Conservation (phyloP, 2,329 filamentous ascomycete genomes). For the Phialemoniopsis sp. region DNA sequence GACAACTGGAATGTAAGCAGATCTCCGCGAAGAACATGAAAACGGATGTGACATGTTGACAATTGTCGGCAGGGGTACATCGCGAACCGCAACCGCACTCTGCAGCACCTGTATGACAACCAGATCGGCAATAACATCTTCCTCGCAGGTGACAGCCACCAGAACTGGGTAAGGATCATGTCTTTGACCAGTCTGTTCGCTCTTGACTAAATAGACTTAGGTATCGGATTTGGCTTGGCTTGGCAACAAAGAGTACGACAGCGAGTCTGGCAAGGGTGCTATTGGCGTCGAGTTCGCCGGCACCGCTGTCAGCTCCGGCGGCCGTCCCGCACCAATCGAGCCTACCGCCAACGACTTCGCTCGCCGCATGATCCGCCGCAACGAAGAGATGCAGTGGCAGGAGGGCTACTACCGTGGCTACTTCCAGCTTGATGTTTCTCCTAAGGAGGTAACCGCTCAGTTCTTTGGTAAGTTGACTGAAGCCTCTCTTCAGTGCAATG, state of each 20-base stretch:
- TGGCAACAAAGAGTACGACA: slow-evolving; percentile 47
- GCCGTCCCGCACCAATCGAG: slow-evolving; percentile 49
- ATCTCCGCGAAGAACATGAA: neutral
- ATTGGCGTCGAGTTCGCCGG: slow-evolving; percentile 64
- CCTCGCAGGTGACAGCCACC: slow-evolving; percentile 66
- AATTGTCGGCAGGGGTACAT: slow-evolving; percentile 68
- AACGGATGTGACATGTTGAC: too few relatives aligned
- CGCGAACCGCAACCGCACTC: slow-evolving; percentile 67
- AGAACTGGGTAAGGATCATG: slow-evolving; percentile 48
- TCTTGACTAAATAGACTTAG: slow-evolving; percentile 9
- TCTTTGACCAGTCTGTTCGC: slow-evolving; percentile 30
- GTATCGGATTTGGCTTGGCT: slow-evolving; percentile 54
- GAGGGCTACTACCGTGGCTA: slow-evolving; percentile 73
- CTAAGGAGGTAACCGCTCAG: slow-evolving; percentile 53
- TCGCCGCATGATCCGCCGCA: slow-evolving; percentile 31
- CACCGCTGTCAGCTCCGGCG: slow-evolving; percentile 59
- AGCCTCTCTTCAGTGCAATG: too few relatives aligned
- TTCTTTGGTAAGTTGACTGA: slow-evolving; percentile 57
- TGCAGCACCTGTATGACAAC: slow-evolving; percentile 62
- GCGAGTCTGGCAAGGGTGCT: slow-evolving; percentile 45
- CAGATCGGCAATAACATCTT: slow-evolving; percentile 71
- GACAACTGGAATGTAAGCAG: slow-evolving; percentile 8
- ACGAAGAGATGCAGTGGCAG: slow-evolving; percentile 67
- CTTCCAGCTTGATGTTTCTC: slow-evolving; percentile 57
- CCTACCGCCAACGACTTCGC: slow-evolving; percentile 42